Base-by-base conservation (phyloP, 805 yeast genomes). In the Yamadazyma sp. region DNA sequence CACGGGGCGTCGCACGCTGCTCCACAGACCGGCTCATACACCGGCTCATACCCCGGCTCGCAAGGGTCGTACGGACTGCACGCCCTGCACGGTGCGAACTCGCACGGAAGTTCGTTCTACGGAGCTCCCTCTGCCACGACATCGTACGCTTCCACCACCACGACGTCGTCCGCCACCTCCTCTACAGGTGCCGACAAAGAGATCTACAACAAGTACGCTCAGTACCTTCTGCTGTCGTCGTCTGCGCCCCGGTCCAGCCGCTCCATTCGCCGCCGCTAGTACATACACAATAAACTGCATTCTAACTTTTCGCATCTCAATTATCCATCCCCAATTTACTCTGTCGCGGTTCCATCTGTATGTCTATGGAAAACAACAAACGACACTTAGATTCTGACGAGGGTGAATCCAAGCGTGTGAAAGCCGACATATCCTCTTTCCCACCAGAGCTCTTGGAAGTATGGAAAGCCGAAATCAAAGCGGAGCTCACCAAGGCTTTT, bases 381-480 rank as follows among this genome's bases (percentile, higher is more conserved):
- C 46, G 60, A 38, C 45, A 42, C 35, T 40, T 46, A 14, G 57
- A 52, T 9, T 15, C 35, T 10, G 47, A 14, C 41, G 40, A 11
- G 27, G 11, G 13, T 34, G 10, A 49, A 44, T 24, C 47, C 46
- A 29, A 16, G 41, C 24, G 49, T 37, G 30, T 27, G 35, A 14
- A 32, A 37, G 26, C 25, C 32, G 15, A 20, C n/a, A 28, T n/a
- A 16, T 41, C 32, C n/a, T 5, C 22, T 16, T n/a, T n/a, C 11
- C 16, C 10, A 11, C 13, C 15, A 12, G 45, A 40, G 5, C 36
- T 46, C 44, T 10, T 48, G 34, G 35, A 63, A 26, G 31, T 52
- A 18, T 49, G 57, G 51, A 63, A 67, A 48, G 45, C 59, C 33
- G 42, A 65, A 40, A 55, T 68, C 43, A 49, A 57, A 8, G 43